These are phyloP conservation scores for Leptographium radiaticola DNA, from an alignment of 2,329 filamentous ascomycete genomes.

Conservation along the genomic window DNA sequence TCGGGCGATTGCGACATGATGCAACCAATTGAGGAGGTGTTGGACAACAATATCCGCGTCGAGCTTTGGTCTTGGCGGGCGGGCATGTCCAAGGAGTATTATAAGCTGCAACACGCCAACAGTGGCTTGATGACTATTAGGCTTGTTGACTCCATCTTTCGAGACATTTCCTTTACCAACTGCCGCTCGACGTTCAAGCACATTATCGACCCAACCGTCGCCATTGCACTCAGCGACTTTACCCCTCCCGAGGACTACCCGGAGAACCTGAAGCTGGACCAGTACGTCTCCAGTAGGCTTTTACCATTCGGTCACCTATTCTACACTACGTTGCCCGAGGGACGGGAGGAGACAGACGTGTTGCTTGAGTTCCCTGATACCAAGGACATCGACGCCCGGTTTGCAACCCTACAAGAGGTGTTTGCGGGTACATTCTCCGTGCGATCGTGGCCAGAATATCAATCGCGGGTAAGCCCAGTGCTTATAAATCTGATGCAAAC, in stretches of 20 bases:
- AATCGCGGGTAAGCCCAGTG: too few species aligned
- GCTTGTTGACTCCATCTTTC: slow-evolving; percentile 7
- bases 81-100: slow-evolving; percentile 12
- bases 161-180: slow-evolving; percentile 8
- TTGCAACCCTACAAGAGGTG: too few species aligned
- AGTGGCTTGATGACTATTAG: slow-evolving; percentile 5
- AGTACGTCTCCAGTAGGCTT: too few species aligned
- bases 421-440: too few species aligned
- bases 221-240: not conserved
- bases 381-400: too few species aligned
- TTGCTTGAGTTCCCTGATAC: slow-evolving; percentile 3
- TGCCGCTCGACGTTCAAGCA: slow-evolving; percentile 6
- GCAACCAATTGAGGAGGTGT: slow-evolving; percentile 10
- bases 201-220: not conserved
- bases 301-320: not conserved
- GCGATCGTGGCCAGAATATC: too few species aligned
- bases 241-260: not conserved
- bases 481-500: too few species aligned
- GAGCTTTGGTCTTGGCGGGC: slow-evolving; percentile 17
- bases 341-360: not conserved
- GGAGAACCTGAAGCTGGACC: too few species aligned
- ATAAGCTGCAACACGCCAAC: not conserved
- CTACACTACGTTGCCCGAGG: not conserved
- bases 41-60: slow-evolving; percentile 12
- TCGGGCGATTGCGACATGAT: slow-evolving; percentile 16